Base-by-base conservation (phyloP, 2,329 filamentous ascomycete species). In the Cadophora sp. region DNA sequence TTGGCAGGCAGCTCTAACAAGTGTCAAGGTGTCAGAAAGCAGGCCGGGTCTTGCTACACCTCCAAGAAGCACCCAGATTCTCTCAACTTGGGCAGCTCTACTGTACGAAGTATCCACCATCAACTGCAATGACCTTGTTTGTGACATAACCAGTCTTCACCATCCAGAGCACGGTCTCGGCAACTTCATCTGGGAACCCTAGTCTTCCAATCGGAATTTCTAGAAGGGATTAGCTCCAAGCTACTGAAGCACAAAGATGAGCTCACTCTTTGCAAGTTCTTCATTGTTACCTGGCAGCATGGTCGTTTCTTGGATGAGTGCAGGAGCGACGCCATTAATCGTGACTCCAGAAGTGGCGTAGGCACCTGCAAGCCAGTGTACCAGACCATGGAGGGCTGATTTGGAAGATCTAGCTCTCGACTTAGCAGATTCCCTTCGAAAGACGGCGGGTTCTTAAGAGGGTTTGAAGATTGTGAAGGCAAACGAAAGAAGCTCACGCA, bases 271-370 rank as follows among this genome's bases (percentile, higher is more conserved):
- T 19, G 68, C 76, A 55, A 77, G 61, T 31, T 74, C 71, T 62
- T 78, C 80, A 29, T 69, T 69, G 4, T 70, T 71, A 8, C 69
- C 71, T 7, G 80, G 79, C 66, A 84, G 70, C 81, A 85, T 83
- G 8, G 76, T 76, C 24, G 83, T 83, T n/a, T 79, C 77, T 62
- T 81, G 77, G 65, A 84, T 82, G 72, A 84, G 71, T 9, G 82
- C 83, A 7, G 83, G 83, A 31, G 83, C 83, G n/a, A 84, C 79
- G 11, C 80, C 82, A 73, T 84, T 84, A 1, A 83, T 79, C 9
- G 82, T 84, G 50, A 85, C 76, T 6, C 81, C 82, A 58, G 79
- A 80, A 69, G 76, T 80, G 4, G 79, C 80, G 74, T 83, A 82
- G 37, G 76, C 76, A 9, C 70, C 73, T 0, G 81, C 80, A 29